Base-by-base conservation (phyloP, 148 eudicot genomes). In the Gaultheria prostrata region DNA sequence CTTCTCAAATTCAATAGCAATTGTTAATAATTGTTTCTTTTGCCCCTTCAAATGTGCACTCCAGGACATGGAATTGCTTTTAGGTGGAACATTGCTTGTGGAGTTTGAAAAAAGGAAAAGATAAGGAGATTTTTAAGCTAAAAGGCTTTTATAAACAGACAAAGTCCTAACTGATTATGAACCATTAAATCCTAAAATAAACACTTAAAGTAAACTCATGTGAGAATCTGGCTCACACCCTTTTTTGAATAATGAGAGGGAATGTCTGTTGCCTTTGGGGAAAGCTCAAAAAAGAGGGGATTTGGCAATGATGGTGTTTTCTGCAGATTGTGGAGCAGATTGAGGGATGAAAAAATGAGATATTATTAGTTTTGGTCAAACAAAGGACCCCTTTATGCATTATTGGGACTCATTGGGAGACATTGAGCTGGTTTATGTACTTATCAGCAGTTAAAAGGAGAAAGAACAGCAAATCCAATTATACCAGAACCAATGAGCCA, bases 171-270 rank as follows among this genome's bases (percentile, higher is more conserved):
- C 84, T 83, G 82, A 85, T 83, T 17, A 87, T 87, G 88, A 46
- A 75, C 74, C 57, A 83, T 82, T 81, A 78, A 69, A 84, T 82
- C 65, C 81, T 45, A 53, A 89, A 84, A 80, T 46, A 76, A 76
- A 63, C 72, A 88, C 53, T 70, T 57, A 83, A 81, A 76, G 21
- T 13, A 14, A 71, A 79, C 35, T 74, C 75, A 75, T 6, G 12
- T 57, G 65, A 83, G 85, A 83, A 88, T 76, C 75, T 84, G 65
- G 80, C 81, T 24, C 35, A 45, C 35, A 69, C 35, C 46, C 24
- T 54, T 85, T 88, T 85, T 82, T 85, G 84, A 87, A 87, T 67
- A 76, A 87, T 78, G 61, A 83, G 78, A 83, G 81, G 88, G 88
- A 59, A 86, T 84, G 86, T 86, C 76, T 82, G 57, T 83, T 78